A percentile compares a stretch with the other conserved stretches of the same genome.
Conservation (phyloP, 192 early-diverging fungal genomes). For the Coemansia sp. region DNA sequence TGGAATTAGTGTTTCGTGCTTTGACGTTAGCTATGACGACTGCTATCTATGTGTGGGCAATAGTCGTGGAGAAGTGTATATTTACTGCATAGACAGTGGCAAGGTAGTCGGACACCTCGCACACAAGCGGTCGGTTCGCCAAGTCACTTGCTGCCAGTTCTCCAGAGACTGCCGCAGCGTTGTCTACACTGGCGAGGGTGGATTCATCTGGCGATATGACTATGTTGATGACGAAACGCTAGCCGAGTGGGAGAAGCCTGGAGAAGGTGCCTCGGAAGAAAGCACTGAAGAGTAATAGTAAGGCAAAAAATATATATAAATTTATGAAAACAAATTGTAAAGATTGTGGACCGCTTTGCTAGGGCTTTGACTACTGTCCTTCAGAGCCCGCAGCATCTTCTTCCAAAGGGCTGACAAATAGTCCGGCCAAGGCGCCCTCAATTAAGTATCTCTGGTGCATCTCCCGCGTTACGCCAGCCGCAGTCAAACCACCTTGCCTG, state of each 20-base stretch:
- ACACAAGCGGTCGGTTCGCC: slow-evolving; percentile 77
- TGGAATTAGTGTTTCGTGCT: slow-evolving; percentile 56
- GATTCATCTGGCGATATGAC: slow-evolving; percentile 83
- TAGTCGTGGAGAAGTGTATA: slow-evolving; percentile 67
- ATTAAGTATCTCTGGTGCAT: slow-evolving; percentile 52
- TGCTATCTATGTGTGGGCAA: slow-evolving; percentile 76
- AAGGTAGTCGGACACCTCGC: slow-evolving; percentile 64
- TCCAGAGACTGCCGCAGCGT: slow-evolving; percentile 73
- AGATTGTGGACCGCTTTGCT: too few species aligned
- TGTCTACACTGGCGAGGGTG: slow-evolving; percentile 74
- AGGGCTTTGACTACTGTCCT: neutral
- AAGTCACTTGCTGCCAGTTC: slow-evolving; percentile 80
- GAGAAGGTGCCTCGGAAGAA: slow-evolving; percentile 36
- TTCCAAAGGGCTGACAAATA: slow-evolving; percentile 39
- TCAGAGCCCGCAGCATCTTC: slow-evolving; percentile 2
- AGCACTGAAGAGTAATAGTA: neutral
- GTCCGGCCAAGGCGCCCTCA: slow-evolving; percentile 50
- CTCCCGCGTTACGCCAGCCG: slow-evolving; percentile 54
- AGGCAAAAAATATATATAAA: neutral
- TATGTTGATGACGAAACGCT: slow-evolving; percentile 76
- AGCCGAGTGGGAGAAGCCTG: slow-evolving; percentile 66
- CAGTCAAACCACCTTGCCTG: slow-evolving; percentile 38
- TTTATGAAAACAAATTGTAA: neutral
- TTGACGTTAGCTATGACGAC: slow-evolving; percentile 74
- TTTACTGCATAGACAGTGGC: slow-evolving; percentile 74